Evolutionary conservation across 768 basidiomycete species (phyloP).

Genomic region (Butyriboletus loyo): DNA sequence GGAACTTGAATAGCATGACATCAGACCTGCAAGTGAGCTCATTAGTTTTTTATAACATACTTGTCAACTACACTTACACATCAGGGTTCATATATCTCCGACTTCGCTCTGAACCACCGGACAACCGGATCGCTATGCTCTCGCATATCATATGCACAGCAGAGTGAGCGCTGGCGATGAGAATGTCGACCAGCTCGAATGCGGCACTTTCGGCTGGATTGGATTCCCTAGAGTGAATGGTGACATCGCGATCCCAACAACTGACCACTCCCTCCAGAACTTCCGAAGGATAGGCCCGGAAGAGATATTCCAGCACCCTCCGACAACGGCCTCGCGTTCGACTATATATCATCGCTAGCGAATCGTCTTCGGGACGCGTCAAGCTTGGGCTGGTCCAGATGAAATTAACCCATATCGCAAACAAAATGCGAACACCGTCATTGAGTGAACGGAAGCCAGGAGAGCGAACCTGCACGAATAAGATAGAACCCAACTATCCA

Average conservation of each 20-base stretch:
- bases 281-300: constrained; percentile 75
- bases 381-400: constrained; percentile 44
- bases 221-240: constrained; percentile 43
- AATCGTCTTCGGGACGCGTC: constrained; percentile 62
- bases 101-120: constrained; percentile 52
- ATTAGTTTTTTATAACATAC: not conserved
- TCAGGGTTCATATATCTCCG: constrained; percentile 64
- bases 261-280: constrained; percentile 82
- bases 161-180: constrained; percentile 81
- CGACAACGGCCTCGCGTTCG: constrained; percentile 69
- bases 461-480: constrained; percentile 49
- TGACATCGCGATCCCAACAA: constrained; percentile 67
- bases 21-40: constrained; percentile 57
- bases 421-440: constrained; percentile 77
- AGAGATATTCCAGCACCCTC: constrained; percentile 80
- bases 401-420: constrained; percentile 67
- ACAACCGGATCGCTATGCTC: constrained; percentile 62
- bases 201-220: constrained; percentile 46
- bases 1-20: constrained; percentile 71
- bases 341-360: constrained; percentile 61
- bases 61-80: constrained; percentile 46
- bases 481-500: not conserved
- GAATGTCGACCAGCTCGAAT: constrained; percentile 80
- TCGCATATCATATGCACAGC: constrained; percentile 90
- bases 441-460: constrained; percentile 75